Evolutionary conservation across 768 basidiomycete species (phyloP).

Genomic region (Coprinopsis strossmayeri): DNA sequence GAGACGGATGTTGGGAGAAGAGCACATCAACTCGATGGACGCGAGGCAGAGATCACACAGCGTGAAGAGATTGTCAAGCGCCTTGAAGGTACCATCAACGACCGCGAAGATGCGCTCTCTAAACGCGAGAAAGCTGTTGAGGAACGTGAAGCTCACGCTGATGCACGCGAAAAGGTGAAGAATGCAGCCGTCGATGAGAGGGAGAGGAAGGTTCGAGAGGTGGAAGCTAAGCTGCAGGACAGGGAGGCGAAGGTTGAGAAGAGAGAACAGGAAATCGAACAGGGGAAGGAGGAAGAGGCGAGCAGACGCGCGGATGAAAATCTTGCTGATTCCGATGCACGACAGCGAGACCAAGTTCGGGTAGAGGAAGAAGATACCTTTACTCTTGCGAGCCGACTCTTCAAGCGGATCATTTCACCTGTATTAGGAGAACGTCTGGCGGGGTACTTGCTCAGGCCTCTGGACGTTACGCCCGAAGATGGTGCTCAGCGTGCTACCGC

Average conservation of each 20-base stretch:
- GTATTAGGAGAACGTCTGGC: neutral
- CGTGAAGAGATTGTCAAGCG: no score
- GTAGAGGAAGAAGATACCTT: neutral
- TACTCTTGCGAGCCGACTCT: neutral
- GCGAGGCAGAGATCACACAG: no score
- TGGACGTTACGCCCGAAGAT: neutral
- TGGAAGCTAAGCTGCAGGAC: neutral
- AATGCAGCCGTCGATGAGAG: neutral
- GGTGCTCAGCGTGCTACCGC: neutral
- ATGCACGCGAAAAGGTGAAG: neutral
- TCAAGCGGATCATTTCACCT: neutral
- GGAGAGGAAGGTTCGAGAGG: neutral
- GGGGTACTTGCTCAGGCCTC: neutral
- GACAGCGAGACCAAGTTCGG: neutral
- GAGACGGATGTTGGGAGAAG: neutral
- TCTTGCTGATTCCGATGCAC: no score
- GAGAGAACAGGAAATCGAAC: neutral
- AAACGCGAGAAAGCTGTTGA: neutral
- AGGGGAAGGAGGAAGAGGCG: neutral
- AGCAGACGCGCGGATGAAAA: no score
- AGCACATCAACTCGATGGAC: no score
- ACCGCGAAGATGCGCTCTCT: no score
- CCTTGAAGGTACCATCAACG: no score
- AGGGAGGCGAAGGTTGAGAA: neutral
- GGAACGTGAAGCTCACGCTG: neutral